phyloP scores from a whole-genome alignment of 805 yeast genomes.

The Henningerozyma blattae region DNA sequence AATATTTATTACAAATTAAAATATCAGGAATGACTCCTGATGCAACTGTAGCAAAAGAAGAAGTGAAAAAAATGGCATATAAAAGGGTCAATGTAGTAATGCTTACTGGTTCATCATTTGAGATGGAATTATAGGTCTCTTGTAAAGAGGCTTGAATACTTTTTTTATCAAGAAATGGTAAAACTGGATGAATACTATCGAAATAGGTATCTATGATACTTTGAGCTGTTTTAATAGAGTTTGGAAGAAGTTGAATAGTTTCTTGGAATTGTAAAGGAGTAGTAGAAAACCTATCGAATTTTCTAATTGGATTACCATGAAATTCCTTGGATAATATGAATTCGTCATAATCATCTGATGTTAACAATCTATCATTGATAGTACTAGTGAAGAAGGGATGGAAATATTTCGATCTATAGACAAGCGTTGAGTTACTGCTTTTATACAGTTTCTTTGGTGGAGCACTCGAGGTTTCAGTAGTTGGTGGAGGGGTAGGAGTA shows the following conservation, averaged over 20 bases:
- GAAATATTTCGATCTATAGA: conserved; percentile 13
- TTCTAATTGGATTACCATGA: conserved; percentile 12
- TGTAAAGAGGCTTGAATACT: conserved; percentile 3
- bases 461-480: too few relatives aligned
- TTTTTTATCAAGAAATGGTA: conserved; percentile 13
- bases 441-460: conserved; percentile 1
- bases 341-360: conserved; percentile 5
- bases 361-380: conserved; percentile 12
- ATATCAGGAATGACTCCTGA: conserved; percentile 14
- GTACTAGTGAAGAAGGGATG: conserved; percentile 16
- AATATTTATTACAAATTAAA: conserved; percentile 14
- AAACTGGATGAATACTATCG: conserved; percentile 15
- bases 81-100: conserved; percentile 7
- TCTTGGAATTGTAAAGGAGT: conserved; percentile 7
- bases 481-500: too few relatives aligned
- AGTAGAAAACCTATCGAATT: conserved; percentile 8
- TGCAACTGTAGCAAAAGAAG: conserved; percentile 16
- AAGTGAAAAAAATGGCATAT: conserved; percentile 15
- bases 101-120: conserved; percentile 2
- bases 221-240: conserved; percentile 6
- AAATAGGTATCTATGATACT: conserved; percentile 13
- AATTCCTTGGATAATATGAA: conserved; percentile 3
- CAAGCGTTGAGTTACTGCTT: conserved; percentile 2
- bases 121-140: conserved; percentile 3
- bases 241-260: conserved; percentile 10